A percentile compares a stretch with the other conserved stretches of the same genome.
Conservation (phyloP, 106 monocot genomes). For the Acorus calamus region DNA sequence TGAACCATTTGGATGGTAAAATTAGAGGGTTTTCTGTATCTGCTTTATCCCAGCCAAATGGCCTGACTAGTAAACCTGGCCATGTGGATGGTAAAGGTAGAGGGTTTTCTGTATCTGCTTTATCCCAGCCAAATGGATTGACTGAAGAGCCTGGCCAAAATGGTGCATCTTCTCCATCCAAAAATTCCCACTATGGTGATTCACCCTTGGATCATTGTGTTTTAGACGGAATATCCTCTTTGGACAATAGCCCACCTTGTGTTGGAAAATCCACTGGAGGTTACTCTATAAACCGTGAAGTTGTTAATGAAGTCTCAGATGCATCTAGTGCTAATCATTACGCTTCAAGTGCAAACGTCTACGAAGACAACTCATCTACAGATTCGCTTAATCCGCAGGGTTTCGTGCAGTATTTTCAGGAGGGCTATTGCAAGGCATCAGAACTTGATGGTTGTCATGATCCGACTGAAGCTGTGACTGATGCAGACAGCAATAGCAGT, state of each 20-base stretch:
- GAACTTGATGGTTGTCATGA: slow-evolving; percentile 66
- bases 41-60: slow-evolving; percentile 2
- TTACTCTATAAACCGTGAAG: slow-evolving; percentile 10
- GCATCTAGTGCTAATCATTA: background rate
- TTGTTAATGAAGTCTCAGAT: slow-evolving; percentile 21
- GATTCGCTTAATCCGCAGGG: slow-evolving; percentile 31
- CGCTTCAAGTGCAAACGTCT: slow-evolving; percentile 14
- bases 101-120: slow-evolving; percentile 1
- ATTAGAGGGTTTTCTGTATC: slow-evolving; percentile 1
- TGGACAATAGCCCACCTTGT: slow-evolving; percentile 11
- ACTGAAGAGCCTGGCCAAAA: slow-evolving; percentile 3
- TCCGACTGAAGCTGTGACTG: slow-evolving; percentile 65
- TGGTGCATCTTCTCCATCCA: slow-evolving; percentile 3
- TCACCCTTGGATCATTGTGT: slow-evolving; percentile 18
- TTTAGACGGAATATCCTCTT: slow-evolving; percentile 16
- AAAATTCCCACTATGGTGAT: slow-evolving; percentile 2
- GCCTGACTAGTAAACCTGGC: slow-evolving; percentile 3
- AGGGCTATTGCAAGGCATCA: slow-evolving; percentile 71
- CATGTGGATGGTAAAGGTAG: slow-evolving; percentile 10
- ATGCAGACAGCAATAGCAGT: slow-evolving; percentile 79
- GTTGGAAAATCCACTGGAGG: slow-evolving; percentile 4
- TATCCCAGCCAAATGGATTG: slow-evolving; percentile 1
- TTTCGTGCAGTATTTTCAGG: slow-evolving; percentile 52
- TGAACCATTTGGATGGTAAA: slow-evolving; percentile 7
- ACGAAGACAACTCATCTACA: slow-evolving; percentile 19